These are phyloP conservation scores for Eremomyces bilateralis DNA, from an alignment of 495 filamentous ascomycete genomes.

Conservation along the genomic window DNA sequence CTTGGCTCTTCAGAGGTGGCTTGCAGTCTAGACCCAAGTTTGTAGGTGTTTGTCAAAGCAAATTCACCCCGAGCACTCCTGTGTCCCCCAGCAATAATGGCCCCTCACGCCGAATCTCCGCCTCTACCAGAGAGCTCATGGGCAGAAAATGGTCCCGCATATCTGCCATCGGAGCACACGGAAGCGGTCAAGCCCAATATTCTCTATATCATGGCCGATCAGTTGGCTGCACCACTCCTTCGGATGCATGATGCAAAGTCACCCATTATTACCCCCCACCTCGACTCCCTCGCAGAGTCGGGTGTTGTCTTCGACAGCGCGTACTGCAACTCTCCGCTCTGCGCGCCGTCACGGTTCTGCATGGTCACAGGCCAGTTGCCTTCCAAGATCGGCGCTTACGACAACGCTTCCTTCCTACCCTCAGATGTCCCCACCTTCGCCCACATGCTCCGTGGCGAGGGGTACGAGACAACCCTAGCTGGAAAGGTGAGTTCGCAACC, in stretches of 20 bases:
- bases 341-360: conserved; percentile 69
- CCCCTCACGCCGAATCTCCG: background rate
- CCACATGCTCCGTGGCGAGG: conserved; percentile 63
- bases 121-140: background rate
- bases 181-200: conserved; percentile 37
- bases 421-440: conserved; percentile 69
- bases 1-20: too few species aligned
- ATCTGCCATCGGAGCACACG: background rate
- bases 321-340: conserved; percentile 77
- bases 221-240: conserved; percentile 66
- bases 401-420: conserved; percentile 59
- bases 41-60: too few species aligned
- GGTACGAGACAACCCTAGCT: conserved; percentile 72
- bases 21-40: too few species aligned
- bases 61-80: too few species aligned
- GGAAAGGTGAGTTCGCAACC: too few species aligned
- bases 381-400: conserved; percentile 67
- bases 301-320: conserved; percentile 73
- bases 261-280: conserved; percentile 65
- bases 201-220: conserved; percentile 81
- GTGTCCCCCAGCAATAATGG: too few species aligned
- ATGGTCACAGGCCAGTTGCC: conserved; percentile 77
- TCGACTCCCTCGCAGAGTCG: conserved; percentile 54
- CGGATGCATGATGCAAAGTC: conserved; percentile 65
- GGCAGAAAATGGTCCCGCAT: background rate